Evolutionary conservation across 1,284 basidiomycete species (phyloP), one percentile per base, ranked within the genome.

Genomic region (Ustilago shanxiensis): DNA sequence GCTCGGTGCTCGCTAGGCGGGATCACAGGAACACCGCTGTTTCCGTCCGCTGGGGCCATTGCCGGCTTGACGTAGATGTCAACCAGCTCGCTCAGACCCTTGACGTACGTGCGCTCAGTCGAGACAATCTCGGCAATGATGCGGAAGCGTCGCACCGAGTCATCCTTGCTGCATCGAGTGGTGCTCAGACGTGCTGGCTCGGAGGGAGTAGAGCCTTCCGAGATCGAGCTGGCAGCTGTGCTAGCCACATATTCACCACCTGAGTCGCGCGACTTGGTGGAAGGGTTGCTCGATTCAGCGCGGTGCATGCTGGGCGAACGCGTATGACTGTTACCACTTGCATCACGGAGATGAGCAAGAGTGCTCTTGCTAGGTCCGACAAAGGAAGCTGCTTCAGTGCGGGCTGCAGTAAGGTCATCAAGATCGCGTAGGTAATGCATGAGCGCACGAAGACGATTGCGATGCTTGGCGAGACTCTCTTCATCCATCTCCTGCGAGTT

Each of bases 371-470:
- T 71, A 10, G 68, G 62, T 33, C 59, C 68, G 18, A 71, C 59
- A 24, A 61, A 65, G 1, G 62, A 61, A 35, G 54, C 54, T 20
- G 68, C 62, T 33, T 66, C 64, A 41, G 56, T 66, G 39, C 69
- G 63, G 22, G 60, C 64, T 2, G 72, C 66, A 4, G 64, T 56
- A 35, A 99, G 89, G 84, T 98, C 95, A 83, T 95, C 92, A 89
- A 99, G 92, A 83, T 99, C 96, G 81, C 92, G 92, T 22, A 99
- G 89, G 87, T 98, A 98, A 18, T 93, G 92, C 92, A 98, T 95
- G 44, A 99, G 91, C 13, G 93, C 93, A 67, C 93, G 90, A 56
- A 98, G 88, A 26, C 93, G 93, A 51, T 91, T 89, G 78, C 90
- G 90, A 80, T 93, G 92, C 49, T 9, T 56, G 18, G 75, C 59